phyloP scores from a whole-genome alignment of 1,284 basidiomycete species.

The Rhodotorula sp. region DNA sequence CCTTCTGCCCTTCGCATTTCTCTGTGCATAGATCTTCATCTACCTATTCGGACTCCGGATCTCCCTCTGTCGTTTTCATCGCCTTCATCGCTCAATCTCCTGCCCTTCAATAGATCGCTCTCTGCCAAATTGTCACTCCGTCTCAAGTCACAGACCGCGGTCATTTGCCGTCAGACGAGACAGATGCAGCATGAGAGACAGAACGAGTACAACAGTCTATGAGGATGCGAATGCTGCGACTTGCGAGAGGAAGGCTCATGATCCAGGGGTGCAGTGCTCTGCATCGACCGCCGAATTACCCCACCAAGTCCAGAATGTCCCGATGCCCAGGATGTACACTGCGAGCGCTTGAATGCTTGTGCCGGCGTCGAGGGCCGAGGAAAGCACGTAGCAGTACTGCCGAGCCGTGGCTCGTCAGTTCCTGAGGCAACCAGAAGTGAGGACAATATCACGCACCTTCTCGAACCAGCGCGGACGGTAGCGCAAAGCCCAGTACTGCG shows the following conservation, averaged over 20 bases:
- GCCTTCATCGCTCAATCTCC: too few species aligned
- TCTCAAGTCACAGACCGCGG: background rate
- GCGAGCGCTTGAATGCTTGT: constrained; percentile 46
- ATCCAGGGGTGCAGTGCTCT: constrained; percentile 44
- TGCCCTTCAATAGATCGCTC: too few species aligned
- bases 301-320: constrained; percentile 41
- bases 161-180: background rate
- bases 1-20: too few species aligned
- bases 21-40: background rate
- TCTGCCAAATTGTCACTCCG: too few species aligned
- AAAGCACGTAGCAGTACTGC: constrained; percentile 43
- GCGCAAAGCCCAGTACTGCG: constrained; percentile 45
- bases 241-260: background rate
- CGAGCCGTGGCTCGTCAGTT: background rate
- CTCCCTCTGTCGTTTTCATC: background rate
- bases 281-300: constrained; percentile 43
- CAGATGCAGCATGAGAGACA: too few species aligned
- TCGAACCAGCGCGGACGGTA: constrained; percentile 47
- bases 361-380: constrained; percentile 45
- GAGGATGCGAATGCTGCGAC: background rate
- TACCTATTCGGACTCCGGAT: background rate
- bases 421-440: background rate
- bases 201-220: background rate
- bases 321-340: constrained; percentile 44
- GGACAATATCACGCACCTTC: constrained; percentile 43